These are phyloP conservation scores for Taphrina populina DNA, from an alignment of 1,139 yeast genomes.

Conservation along the genomic window DNA sequence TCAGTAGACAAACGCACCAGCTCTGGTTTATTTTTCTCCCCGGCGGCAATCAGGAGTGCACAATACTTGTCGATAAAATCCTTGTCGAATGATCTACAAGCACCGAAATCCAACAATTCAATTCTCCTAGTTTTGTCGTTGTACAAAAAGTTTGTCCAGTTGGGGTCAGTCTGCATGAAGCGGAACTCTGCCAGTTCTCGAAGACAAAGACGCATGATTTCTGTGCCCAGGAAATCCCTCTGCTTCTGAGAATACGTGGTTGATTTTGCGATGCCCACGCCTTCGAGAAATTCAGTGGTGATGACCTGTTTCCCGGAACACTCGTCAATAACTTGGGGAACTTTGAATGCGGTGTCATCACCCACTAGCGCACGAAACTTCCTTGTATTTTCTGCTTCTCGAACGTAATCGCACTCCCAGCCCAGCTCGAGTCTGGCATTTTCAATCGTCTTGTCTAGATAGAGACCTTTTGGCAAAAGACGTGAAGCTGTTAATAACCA, in stretches of 20 bases:
- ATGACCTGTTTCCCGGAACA: slow-evolving; percentile 78
- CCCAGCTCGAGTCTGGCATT: slow-evolving; percentile 89
- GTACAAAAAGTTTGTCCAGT: slow-evolving; percentile 96
- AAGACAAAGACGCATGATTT: slow-evolving; percentile 82
- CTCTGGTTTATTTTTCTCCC: slow-evolving; percentile 61
- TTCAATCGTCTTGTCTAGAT: slow-evolving; percentile 85
- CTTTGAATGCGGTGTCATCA: slow-evolving; percentile 69
- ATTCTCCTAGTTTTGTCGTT: slow-evolving; percentile 53
- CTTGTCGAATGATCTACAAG: slow-evolving; percentile 74
- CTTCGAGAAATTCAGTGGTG: slow-evolving; percentile 87
- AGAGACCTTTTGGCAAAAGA: slow-evolving; percentile 85
- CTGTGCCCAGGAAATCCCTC: slow-evolving; percentile 57
- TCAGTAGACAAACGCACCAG: slow-evolving; percentile 66
- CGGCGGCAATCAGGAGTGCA: slow-evolving; percentile 73
- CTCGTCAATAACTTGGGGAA: slow-evolving; percentile 77
- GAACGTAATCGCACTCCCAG: slow-evolving; percentile 94
- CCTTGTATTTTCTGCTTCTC: slow-evolving; percentile 81
- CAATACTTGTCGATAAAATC: slow-evolving; percentile 71
- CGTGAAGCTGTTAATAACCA: slow-evolving; percentile 82
- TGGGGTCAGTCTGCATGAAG: slow-evolving; percentile 98
- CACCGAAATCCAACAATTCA: slow-evolving; percentile 92
- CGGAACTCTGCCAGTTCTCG: slow-evolving; percentile 78
- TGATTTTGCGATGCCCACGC: slow-evolving; percentile 77
- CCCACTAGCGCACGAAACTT: slow-evolving; percentile 62
- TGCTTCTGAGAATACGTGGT: slow-evolving; percentile 59